Percentiles rank a stretch among this genome's conserved stretches.
Conservation (phyloP, 2,329 filamentous ascomycete species). For the Trichoderma sp. region DNA sequence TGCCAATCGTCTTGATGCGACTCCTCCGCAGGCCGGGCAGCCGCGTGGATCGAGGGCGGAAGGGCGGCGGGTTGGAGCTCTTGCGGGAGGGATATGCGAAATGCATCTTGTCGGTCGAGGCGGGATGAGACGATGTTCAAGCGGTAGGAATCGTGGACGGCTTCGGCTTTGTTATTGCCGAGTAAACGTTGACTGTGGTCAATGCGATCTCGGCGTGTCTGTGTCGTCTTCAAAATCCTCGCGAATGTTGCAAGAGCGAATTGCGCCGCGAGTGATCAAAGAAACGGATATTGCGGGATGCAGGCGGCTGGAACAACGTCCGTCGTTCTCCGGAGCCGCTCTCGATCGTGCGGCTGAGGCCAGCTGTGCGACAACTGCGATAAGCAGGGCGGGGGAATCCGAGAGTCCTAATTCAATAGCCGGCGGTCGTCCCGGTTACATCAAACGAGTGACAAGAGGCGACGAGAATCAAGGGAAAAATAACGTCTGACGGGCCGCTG, state of each 20-base stretch:
- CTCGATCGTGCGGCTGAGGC: slow-evolving; percentile 1
- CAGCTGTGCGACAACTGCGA: slow-evolving; percentile 23
- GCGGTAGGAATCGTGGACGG: background rate
- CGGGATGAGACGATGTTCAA: background rate
- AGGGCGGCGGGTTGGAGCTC: slow-evolving; percentile 73
- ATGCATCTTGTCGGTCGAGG: slow-evolving; percentile 64
- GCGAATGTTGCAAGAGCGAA: background rate
- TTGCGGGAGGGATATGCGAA: slow-evolving; percentile 88
- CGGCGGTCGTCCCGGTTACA: background rate
- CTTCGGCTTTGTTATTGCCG: background rate
- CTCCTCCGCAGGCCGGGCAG: slow-evolving; percentile 59
- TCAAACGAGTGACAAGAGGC: slow-evolving; percentile 30
- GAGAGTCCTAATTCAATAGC: too few species aligned
- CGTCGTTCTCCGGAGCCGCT: slow-evolving; percentile 19
- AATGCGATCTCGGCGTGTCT: background rate
- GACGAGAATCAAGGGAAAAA: background rate
- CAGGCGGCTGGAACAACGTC: background rate
- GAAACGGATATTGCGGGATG: background rate
- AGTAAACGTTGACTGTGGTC: background rate
- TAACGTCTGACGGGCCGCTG: slow-evolving; percentile 9
- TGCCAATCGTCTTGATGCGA: slow-evolving; percentile 61
- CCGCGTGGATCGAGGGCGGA: slow-evolving; percentile 62
- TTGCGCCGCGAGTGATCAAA: background rate
- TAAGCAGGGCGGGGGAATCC: background rate
- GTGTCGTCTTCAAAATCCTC: background rate